Evolutionary conservation across 2,329 filamentous ascomycete species (phyloP), one percentile per base, ranked within the genome.

Genomic region (Diaporthe eres): DNA sequence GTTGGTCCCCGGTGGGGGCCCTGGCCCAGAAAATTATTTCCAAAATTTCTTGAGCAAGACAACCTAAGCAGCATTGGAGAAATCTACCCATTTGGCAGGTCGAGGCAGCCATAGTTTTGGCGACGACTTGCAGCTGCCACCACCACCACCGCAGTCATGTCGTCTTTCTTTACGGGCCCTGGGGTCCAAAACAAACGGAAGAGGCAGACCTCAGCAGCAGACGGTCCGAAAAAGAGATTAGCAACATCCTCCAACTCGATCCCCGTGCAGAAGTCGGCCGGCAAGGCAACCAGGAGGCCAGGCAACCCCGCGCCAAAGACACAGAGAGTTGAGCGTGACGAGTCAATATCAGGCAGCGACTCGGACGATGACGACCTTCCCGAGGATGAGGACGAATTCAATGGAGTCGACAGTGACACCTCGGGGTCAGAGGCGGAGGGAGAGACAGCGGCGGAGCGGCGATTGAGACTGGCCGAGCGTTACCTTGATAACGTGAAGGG

Each of bases 151-250:
- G 65, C 74, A 71, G 87, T 79, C 79, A 97, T 98, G 96, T 98
- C 96, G 81, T 98, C 96, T 53, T 99, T 98, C 86, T 99, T 99
- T 86, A 98, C 96, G 71, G 88, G 93, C 53, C 95, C 97, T 8
- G 94, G 94, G 55, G 93, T 94, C 70, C 94, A 96, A 82, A 95
- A 94, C 87, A 98, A 98, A 90, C 90, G 97, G 81, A 98, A 98
- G 89, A 90, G 96, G 77, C 81, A 87, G 9, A 84, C 87, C 15
- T 75, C 75, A 74, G 88, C 89, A 37, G 82, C 86, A 22, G 88
- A 91, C 70, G 84, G 84, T 8, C 89, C 91, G 2, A 92, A 92
- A 83, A 93, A 92, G 82, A 87, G 90, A 82, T 80, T 88, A 77
- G 88, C 88, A 78, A 85, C 86, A 71, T 82, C 88, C 42, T 88